Conservation (phyloP, 768 basidiomycete genomes). For the Coprinopsis marcescibilis region DNA sequence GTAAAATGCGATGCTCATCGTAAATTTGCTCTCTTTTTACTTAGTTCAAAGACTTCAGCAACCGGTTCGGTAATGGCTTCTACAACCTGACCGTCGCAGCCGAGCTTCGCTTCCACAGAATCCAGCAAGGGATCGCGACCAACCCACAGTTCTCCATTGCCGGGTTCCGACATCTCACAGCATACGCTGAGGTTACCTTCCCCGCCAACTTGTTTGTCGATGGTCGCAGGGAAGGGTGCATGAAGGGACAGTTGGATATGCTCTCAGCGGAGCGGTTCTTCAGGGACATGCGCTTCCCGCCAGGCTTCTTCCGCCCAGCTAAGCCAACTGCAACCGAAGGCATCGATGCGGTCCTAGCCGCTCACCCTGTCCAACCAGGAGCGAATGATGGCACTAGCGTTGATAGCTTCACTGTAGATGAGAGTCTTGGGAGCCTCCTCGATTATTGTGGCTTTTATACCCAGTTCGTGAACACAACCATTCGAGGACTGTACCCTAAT, state of each 20-base stretch:
- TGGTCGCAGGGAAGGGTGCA: slow-evolving; percentile 7
- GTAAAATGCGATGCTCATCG: background rate
- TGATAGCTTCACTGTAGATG: slow-evolving; percentile 11
- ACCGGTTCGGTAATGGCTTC: slow-evolving; percentile 17
- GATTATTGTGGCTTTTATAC: slow-evolving; percentile 13
- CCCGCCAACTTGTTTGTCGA: slow-evolving; percentile 15
- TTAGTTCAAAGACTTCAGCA: slow-evolving; percentile 13
- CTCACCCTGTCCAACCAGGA: slow-evolving; percentile 14
- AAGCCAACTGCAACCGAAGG: slow-evolving; percentile 1
- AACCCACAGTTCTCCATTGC: slow-evolving; percentile 15
- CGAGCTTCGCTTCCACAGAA: slow-evolving; percentile 11
- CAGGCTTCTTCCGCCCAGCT: slow-evolving; percentile 12
- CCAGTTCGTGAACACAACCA: slow-evolving; percentile 13
- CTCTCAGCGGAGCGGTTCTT: slow-evolving; percentile 14
- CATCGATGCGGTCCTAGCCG: background rate
- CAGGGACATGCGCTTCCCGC: no score
- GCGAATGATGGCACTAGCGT: slow-evolving; percentile 10
- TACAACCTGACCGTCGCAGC: no score
- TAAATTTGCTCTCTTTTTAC: no score
- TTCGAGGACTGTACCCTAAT: slow-evolving; percentile 14
- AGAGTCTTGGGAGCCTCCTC: slow-evolving; percentile 5
- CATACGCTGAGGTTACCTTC: slow-evolving; percentile 13
- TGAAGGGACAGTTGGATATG: slow-evolving; percentile 11
- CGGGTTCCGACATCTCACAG: slow-evolving; percentile 13
- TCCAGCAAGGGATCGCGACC: slow-evolving; percentile 15